Percentiles rank a stretch among this genome's conserved stretches.
These are phyloP conservation scores for Phoma sp. DNA, from an alignment of 2,329 filamentous ascomycete species.

Conservation along the genomic window DNA sequence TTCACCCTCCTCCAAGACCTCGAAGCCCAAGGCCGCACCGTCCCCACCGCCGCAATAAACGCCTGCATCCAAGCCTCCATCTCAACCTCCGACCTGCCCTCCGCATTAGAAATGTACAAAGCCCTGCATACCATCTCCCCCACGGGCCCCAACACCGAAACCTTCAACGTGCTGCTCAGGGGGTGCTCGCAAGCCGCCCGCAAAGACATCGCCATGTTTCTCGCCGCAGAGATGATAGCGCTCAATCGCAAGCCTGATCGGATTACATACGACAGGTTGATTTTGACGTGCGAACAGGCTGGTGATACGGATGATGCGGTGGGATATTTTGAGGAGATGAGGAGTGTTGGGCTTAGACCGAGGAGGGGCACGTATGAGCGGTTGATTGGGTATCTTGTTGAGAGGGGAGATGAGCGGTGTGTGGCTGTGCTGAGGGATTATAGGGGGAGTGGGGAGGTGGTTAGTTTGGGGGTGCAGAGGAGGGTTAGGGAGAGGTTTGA, in stretches of 20 bases:
- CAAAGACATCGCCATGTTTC: conserved; percentile 66
- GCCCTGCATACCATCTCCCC: conserved; percentile 61
- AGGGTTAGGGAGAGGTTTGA: conserved; percentile 25
- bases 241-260: conserved; percentile 62
- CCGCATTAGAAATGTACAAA: conserved; percentile 68
- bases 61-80: conserved; percentile 62
- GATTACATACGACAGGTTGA: conserved; percentile 69
- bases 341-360: conserved; percentile 22
- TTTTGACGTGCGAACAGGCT: conserved; percentile 61
- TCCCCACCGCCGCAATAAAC: conserved; percentile 62
- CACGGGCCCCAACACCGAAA: conserved; percentile 57
- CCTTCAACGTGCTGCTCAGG: conserved; percentile 67
- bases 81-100: conserved; percentile 52
- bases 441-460: conserved; percentile 20
- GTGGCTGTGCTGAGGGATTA: conserved; percentile 30
- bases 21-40: conserved; percentile 54
- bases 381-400: conserved; percentile 20
- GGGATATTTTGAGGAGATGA: conserved; percentile 61
- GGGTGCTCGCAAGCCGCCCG: conserved; percentile 54
- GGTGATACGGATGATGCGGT: conserved; percentile 56
- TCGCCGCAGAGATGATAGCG: conserved; percentile 68
- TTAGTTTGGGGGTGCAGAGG: conserved; percentile 20
- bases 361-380: conserved; percentile 27
- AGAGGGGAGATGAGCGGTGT: conserved; percentile 25
- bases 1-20: conserved; percentile 66